Base-by-base conservation (phyloP, 345 rosid species). In the Pistacia vera region DNA sequence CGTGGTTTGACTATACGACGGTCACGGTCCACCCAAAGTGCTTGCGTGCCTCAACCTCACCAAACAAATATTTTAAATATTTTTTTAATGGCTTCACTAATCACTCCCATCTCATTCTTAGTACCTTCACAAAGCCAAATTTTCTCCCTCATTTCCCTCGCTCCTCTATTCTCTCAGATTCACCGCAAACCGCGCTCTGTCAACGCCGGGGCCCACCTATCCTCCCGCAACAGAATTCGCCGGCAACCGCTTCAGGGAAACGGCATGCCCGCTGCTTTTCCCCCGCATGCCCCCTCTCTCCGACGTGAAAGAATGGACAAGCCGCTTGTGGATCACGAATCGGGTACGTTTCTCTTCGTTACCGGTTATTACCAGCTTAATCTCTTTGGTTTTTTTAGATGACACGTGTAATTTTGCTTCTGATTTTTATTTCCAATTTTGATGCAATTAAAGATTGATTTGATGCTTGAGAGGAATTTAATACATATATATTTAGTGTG, bases 241-340 rank as follows among this genome's bases (percentile, higher is more conserved):
- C 49, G 63, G 75, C 63, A 59, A 60, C 78, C 77, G 13, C 77
- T 71, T 13, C 76, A 75, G 5, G 41, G 57, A 30, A 63, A 20
- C 70, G 80, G 73, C 49, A 85, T 83, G 87, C 75, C 91, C 52
- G 52, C 77, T 58, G 30, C 81, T 33, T 77, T 78, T 63, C 76
- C 88, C 46, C 38, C 72, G 57, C 70, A 86, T 54, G 75, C 81
- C 71, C 84, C 86, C 28, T 84, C 92, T 65, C 82, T 73, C 73
- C 76, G 86, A 41, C 83, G 83, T 1, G 88, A 90, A 60, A 73
- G 80, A 62, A 84, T 79, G 72, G 83, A 88, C 64, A 82, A 76
- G 41, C 74, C 83, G 13, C 77, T 85, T 81, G 48, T 84, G 36
- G 86, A 87, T 83, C 74, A 91, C 58, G 74, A 78, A 81, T 79